These are phyloP conservation scores for Paraglomus occultum DNA, from an alignment of 192 early-diverging fungal genomes.

Conservation along the genomic window DNA sequence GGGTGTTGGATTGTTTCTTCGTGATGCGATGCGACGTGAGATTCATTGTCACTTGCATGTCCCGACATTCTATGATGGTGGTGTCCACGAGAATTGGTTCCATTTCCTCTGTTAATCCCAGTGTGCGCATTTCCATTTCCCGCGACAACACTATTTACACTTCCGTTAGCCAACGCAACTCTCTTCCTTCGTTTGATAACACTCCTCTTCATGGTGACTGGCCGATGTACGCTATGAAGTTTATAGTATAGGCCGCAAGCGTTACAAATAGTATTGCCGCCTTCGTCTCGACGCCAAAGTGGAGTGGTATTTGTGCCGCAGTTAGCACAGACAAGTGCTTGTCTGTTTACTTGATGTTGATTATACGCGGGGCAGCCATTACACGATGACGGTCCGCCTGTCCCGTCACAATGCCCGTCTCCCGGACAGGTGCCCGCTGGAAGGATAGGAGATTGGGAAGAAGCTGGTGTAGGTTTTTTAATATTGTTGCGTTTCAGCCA, in stretches of 20 bases:
- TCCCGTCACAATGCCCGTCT: slow-evolving; percentile 74
- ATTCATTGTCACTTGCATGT: slow-evolving; percentile 7
- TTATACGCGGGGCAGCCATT: slow-evolving; percentile 76
- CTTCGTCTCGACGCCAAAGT: slow-evolving; percentile 74
- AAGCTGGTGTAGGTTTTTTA: slow-evolving; percentile 32
- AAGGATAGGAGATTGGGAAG: slow-evolving; percentile 27
- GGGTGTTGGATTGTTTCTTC: slow-evolving; percentile 21
- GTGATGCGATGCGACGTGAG: slow-evolving; percentile 2
- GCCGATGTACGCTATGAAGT: slow-evolving; percentile 80
- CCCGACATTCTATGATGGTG: neutral
- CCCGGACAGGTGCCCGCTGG: slow-evolving; percentile 66
- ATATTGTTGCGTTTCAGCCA: slow-evolving; percentile 53
- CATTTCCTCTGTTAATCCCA: too few relatives aligned
- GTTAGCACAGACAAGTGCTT: slow-evolving; percentile 64
- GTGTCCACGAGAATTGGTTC: neutral
- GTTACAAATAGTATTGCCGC: slow-evolving; percentile 77
- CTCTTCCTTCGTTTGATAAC: slow-evolving; percentile 76
- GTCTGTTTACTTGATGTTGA: slow-evolving; percentile 58
- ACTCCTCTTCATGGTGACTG: slow-evolving; percentile 72
- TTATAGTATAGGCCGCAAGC: slow-evolving; percentile 87
- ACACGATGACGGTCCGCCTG: slow-evolving; percentile 68
- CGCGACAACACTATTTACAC: too few relatives aligned
- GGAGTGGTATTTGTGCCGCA: slow-evolving; percentile 78
- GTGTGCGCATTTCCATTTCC: too few relatives aligned
- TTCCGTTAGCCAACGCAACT: slow-evolving; percentile 37